Evolutionary conservation across 106 monocot species (phyloP).

Genomic region (Chionographis japonica): DNA sequence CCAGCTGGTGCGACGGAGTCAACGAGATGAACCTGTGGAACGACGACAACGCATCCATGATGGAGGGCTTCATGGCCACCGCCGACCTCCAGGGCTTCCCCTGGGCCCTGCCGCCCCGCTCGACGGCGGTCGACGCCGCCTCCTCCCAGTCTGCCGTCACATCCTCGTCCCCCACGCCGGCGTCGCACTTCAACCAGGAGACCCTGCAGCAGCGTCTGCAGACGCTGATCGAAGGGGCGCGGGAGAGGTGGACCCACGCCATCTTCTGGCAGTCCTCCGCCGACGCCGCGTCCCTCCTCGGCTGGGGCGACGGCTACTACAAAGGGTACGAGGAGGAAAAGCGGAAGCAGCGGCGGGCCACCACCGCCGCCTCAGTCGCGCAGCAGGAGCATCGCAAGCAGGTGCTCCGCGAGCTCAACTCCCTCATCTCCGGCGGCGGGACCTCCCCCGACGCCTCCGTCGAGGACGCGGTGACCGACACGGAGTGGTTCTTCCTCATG

Average conservation of each 20-base stretch:
- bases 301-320: constrained; percentile 93
- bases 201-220: constrained; percentile 73
- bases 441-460: constrained; percentile 16
- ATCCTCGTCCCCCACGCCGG: neutral
- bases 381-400: constrained; percentile 79
- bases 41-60: constrained; percentile 82
- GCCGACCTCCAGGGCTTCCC: constrained; percentile 32
- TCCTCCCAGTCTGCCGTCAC: neutral
- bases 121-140: neutral
- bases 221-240: constrained; percentile 54
- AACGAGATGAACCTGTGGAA: constrained; percentile 65
- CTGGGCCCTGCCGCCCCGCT: constrained; percentile 22
- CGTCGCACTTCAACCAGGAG: constrained; percentile 31
- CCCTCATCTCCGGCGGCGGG: constrained; percentile 33
- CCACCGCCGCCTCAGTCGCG: constrained; percentile 12
- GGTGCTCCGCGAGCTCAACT: constrained; percentile 70
- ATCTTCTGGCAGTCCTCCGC: constrained; percentile 85
- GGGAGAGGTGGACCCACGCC: constrained; percentile 74
- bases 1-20: neutral
- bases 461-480: constrained; percentile 61
- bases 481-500: constrained; percentile 60
- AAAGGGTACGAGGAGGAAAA: constrained; percentile 63
- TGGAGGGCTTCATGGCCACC: constrained; percentile 79
- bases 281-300: constrained; percentile 57
- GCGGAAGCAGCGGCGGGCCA: constrained; percentile 17